Conservation (phyloP, 2,329 filamentous ascomycete genomes). For the Pestalotiopsis sp. region DNA sequence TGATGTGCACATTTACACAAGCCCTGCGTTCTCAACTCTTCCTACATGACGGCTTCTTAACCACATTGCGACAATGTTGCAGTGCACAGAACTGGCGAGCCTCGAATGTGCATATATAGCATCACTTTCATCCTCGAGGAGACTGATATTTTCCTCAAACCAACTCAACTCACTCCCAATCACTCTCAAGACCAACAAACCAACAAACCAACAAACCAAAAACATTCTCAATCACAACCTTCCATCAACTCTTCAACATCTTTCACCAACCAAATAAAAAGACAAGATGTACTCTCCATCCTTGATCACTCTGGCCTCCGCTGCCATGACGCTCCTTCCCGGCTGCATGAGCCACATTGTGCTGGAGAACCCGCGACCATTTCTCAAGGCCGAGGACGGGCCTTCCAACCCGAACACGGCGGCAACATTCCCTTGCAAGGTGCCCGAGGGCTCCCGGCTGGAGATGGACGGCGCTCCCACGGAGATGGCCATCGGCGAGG, state of each 20-base stretch:
- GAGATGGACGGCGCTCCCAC: constrained; percentile 47
- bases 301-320: not conserved
- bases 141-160: not conserved
- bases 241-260: not conserved
- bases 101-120: not conserved
- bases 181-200: not conserved
- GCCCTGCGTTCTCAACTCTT: not conserved
- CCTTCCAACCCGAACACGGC: constrained; percentile 65
- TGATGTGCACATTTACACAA: not conserved
- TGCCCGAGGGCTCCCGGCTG: constrained; percentile 39
- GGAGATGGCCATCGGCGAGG: constrained; percentile 58
- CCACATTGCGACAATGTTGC: not conserved
- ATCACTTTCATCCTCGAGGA: not conserved
- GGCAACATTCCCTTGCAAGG: constrained; percentile 71
- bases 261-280: not conserved
- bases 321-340: not conserved
- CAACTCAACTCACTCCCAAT: not conserved
- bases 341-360: not conserved
- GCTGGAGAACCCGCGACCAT: constrained; percentile 4
- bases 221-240: not conserved
- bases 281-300: not conserved
- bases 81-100: not conserved
- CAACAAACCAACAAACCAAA: not conserved
- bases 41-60: not conserved
- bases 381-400: constrained; percentile 28